These are phyloP conservation scores for Vitellaria paradoxa DNA, from an alignment of 179 eudicot species.

Conservation along the genomic window DNA sequence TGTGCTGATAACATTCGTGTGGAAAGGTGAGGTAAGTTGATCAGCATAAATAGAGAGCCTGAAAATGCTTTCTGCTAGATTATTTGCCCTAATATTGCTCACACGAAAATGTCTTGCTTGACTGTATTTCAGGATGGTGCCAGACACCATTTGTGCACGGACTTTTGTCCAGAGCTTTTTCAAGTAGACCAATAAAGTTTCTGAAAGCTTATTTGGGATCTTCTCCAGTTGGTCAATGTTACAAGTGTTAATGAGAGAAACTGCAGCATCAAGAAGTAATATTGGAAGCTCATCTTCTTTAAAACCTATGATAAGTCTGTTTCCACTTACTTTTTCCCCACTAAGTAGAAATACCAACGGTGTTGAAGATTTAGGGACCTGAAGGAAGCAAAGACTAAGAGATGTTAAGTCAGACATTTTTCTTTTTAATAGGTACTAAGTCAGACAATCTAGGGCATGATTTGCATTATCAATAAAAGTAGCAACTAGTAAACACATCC, in stretches of 20 bases:
- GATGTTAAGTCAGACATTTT: slow-evolving; percentile 33
- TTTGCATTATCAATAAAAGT: neutral
- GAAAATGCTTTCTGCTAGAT: slow-evolving; percentile 66
- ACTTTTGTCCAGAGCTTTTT: slow-evolving; percentile 51
- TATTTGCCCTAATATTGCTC: slow-evolving; percentile 43
- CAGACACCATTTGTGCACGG: slow-evolving; percentile 33
- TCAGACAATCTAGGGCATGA: neutral
- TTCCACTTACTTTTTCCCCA: slow-evolving; percentile 29
- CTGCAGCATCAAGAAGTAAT: slow-evolving; percentile 45
- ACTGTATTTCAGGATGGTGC: slow-evolving; percentile 18
- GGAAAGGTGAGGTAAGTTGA: slow-evolving; percentile 12
- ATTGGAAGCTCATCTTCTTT: slow-evolving; percentile 44
- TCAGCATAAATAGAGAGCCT: slow-evolving; percentile 53
- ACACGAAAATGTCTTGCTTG: slow-evolving; percentile 23
- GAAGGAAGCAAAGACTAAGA: slow-evolving; percentile 63
- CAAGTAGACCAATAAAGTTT: slow-evolving; percentile 27
- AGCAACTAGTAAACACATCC: neutral
- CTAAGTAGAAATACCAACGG: slow-evolving; percentile 25
- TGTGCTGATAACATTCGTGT: slow-evolving; percentile 29
- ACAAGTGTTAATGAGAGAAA: slow-evolving; percentile 61
- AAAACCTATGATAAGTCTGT: slow-evolving; percentile 33
- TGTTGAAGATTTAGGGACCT: slow-evolving; percentile 44
- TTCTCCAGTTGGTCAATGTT: slow-evolving; percentile 44
- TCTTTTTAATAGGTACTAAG: slow-evolving; percentile 37
- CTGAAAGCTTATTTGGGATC: slow-evolving; percentile 37